Percentiles rank a stretch among this genome's conserved stretches.
phyloP scores from a whole-genome alignment of 192 early-diverging fungal genomes.

The Rhizophagus prolifer region DNA sequence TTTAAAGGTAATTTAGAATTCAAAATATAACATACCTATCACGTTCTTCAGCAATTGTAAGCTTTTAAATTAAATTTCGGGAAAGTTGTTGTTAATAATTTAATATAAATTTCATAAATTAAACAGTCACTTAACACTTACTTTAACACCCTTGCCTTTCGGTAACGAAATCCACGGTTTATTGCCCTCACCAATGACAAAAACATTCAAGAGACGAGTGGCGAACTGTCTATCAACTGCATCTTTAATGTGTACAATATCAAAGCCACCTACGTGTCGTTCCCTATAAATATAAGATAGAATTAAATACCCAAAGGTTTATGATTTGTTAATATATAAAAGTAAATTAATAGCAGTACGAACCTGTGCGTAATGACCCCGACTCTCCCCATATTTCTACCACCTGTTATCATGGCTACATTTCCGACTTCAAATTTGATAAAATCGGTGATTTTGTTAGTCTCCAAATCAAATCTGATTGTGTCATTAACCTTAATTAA shows the following conservation, averaged over 20 bases:
- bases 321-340: not conserved
- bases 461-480: conserved; percentile 94
- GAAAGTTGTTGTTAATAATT: not conserved
- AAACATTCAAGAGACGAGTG: conserved; percentile 96
- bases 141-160: conserved; percentile 98
- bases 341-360: not conserved
- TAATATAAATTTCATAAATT: not conserved
- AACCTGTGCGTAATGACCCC: conserved; percentile 89
- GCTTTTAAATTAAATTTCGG: conserved; percentile 22
- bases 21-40: conserved; percentile 51
- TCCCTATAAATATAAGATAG: not conserved
- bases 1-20: not conserved
- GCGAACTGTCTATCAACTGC: conserved; percentile 92
- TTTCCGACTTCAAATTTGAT: conserved; percentile 99
- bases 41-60: conserved; percentile 99
- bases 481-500: conserved; percentile 99
- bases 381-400: conserved; percentile 97
- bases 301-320: not conserved
- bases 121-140: not conserved
- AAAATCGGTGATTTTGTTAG: conserved; percentile 87
- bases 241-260: conserved; percentile 99
- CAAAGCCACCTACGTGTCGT: conserved; percentile 36
- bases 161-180: conserved; percentile 96
- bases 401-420: conserved; percentile 95
- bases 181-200: conserved; percentile 80